Conservation (phyloP, 2,329 filamentous ascomycete species). For the Hortaea sp. region DNA sequence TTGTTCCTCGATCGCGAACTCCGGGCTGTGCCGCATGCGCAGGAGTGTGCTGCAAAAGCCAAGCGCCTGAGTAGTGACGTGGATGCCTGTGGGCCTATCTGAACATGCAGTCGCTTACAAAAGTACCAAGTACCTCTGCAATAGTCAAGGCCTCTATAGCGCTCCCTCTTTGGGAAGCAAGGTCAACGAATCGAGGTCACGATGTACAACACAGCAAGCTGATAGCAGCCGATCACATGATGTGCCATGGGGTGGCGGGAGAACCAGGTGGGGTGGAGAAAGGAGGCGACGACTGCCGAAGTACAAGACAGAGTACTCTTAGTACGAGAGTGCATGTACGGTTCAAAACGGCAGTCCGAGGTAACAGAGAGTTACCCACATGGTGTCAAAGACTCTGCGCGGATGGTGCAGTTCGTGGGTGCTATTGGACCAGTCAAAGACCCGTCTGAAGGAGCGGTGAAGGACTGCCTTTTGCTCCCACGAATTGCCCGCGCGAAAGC, state of each 20-base stretch:
- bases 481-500: background rate
- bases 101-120: background rate
- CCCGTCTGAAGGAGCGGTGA: constrained; percentile 1
- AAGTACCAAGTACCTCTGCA: background rate
- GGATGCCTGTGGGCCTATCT: constrained; percentile 6
- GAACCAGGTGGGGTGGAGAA: background rate
- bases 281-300: background rate
- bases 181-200: background rate
- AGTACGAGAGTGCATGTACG: background rate
- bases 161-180: background rate
- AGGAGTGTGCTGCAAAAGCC: constrained; percentile 1
- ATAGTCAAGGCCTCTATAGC: background rate
- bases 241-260: background rate
- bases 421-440: constrained; percentile 1
- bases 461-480: background rate
- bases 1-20: too few species aligned
- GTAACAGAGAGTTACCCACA: background rate
- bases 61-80: constrained; percentile 2
- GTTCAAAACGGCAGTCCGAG: background rate
- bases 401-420: background rate
- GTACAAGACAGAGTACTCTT: background rate
- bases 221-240: too few species aligned
- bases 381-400: background rate
- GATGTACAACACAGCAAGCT: too few species aligned
- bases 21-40: too few species aligned